Conservation (phyloP, 495 filamentous ascomycete genomes). For the Aspergillus sclerotioniger region DNA sequence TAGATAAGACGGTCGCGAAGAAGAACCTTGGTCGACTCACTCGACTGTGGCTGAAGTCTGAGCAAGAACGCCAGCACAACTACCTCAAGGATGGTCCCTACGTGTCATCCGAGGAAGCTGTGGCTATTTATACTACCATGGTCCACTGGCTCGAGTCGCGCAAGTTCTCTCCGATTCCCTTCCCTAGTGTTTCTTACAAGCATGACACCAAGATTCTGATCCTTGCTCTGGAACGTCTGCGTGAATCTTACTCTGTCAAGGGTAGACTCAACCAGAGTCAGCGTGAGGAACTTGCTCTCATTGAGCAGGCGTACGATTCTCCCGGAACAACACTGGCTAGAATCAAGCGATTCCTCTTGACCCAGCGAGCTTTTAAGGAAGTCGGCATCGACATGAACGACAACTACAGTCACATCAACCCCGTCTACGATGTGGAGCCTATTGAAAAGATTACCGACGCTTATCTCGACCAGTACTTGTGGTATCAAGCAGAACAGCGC, state of each 20-base stretch:
- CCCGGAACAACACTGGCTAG: slow-evolving; percentile 93
- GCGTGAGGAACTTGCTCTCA: slow-evolving; percentile 93
- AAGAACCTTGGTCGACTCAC: slow-evolving; percentile 97
- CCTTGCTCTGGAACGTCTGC: slow-evolving; percentile 86
- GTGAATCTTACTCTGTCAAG: slow-evolving; percentile 98
- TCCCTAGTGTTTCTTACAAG: slow-evolving; percentile 99
- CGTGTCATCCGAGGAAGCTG: slow-evolving; percentile 96
- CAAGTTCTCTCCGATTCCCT: slow-evolving; percentile 98
- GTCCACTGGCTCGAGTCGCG: slow-evolving; percentile 99
- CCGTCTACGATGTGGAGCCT: slow-evolving; percentile 98
- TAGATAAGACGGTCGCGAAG: slow-evolving; percentile 99
- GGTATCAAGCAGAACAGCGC: slow-evolving; percentile 98
- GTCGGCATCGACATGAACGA: slow-evolving; percentile 99
- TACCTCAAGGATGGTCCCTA: slow-evolving; percentile 99
- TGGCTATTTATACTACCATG: slow-evolving; percentile 97
- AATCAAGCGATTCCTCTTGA: slow-evolving; percentile 97
- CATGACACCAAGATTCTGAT: slow-evolving; percentile 99
- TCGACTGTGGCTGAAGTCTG: slow-evolving; percentile 94
- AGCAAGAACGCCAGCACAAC: slow-evolving; percentile 98
- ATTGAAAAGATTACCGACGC: slow-evolving; percentile 99
- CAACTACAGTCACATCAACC: slow-evolving; percentile 98
- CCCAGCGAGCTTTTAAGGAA: slow-evolving; percentile 97
- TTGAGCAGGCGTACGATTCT: slow-evolving; percentile 98
- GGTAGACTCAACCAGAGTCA: slow-evolving; percentile 96
- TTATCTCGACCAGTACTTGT: slow-evolving; percentile 97